Evolutionary conservation across 306 rosid species (phyloP), one percentile per base, ranked within the genome.

Genomic region (Prunus campanulata): DNA sequence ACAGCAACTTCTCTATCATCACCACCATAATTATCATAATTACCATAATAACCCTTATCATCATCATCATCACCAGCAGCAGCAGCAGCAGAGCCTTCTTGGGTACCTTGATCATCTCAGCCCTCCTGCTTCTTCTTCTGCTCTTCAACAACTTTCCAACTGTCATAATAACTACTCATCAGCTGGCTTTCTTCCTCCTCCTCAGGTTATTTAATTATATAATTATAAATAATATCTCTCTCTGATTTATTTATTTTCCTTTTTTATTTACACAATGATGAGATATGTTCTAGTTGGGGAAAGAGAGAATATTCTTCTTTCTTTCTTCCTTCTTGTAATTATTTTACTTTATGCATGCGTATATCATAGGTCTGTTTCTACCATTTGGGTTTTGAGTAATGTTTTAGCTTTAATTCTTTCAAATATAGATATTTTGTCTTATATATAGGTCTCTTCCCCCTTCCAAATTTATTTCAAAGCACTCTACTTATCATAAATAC

Each of bases 61-160:
- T 13, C 44, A 39, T 39, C 2, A 39, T 7, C 44, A 39, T 1
- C 42, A 35, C 2, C 42, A 35, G 0, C 39, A 60, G 12, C 51
- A 74, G 19, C 74, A 83, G 78, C 87, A 83, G 44, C 84, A 82
- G 49, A 86, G 50, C 46, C 81, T 80, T 85, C 78, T 74, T 79
- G 89, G 76, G 27, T 63, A 49, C 86, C 72, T 72, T 77, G 82
- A 69, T 57, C 80, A 76, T 18, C 35, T 85, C 54, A 20, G 66
- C 61, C 48, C 65, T 74, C 74, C 84, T 79, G 22, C 81, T 60
- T 4, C 84, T 16, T 67, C 52, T 61, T 60, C 75, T 44, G 20
- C 68, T 59, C 81, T 56, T 44, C 88, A 79, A 20, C 82, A 79
- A 42, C 30, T 77, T 88, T 71, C 86, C 30, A 29, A 44, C 81